Conservation (phyloP, 208 protist genomes). For the Acanthamoeba castellanii region DNA sequence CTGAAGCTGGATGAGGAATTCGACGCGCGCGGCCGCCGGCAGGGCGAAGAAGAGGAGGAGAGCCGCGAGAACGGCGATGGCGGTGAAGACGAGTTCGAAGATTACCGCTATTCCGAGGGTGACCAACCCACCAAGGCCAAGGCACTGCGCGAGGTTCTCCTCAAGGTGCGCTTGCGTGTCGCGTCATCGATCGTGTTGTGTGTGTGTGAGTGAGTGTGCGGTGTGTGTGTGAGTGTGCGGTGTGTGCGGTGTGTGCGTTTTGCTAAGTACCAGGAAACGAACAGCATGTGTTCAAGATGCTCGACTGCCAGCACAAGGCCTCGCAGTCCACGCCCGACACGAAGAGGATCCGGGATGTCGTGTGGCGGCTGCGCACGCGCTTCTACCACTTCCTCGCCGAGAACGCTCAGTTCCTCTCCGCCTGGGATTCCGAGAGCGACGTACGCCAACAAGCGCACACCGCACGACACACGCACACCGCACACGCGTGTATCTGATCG, state of each 20-base stretch:
- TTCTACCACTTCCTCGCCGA: constrained; percentile 26
- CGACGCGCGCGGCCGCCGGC: neutral
- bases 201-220: neutral
- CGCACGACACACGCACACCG: neutral
- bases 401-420: neutral
- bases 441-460: neutral
- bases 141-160: constrained; percentile 42
- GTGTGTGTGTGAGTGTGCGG: neutral
- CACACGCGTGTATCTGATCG: neutral
- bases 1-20: constrained; percentile 34
- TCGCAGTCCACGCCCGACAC: neutral
- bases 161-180: neutral
- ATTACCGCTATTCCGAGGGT: constrained; percentile 38
- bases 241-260: too few relatives aligned
- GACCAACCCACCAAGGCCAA: constrained; percentile 15
- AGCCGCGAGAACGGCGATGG: neutral
- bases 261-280: too few relatives aligned
- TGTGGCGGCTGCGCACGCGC: constrained; percentile 3
- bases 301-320: constrained; percentile 46
- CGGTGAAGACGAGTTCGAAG: neutral
- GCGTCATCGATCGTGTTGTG: neutral
- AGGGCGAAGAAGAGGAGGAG: constrained; percentile 11
- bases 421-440: constrained; percentile 25
- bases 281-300: constrained; percentile 57
- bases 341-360: neutral